phyloP scores from a whole-genome alignment of 345 rosid genomes.

The Syzygium aromaticum region DNA sequence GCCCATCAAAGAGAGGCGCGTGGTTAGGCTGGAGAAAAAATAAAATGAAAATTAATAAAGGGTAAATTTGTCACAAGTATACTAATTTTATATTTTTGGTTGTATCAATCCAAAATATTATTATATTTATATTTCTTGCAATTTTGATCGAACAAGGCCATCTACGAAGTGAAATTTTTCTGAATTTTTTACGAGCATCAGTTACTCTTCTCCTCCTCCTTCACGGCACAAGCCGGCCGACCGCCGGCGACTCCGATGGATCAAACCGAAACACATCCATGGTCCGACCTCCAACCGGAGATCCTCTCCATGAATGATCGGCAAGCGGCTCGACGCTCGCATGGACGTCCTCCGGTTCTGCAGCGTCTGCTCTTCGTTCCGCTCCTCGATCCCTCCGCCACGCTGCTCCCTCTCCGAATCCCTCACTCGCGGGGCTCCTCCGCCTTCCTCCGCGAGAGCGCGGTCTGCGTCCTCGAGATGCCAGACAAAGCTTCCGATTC shows the following conservation, averaged over 20 bases:
- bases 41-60: too few species aligned
- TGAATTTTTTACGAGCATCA: neutral
- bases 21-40: accelerated
- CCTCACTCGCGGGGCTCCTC: neutral
- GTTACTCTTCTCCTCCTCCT: neutral
- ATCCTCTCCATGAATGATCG: conserved; percentile 3
- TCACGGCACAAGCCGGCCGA: neutral
- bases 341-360: conserved; percentile 9
- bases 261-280: neutral
- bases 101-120: neutral
- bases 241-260: neutral
- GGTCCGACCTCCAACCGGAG: conserved; percentile 8
- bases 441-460: neutral
- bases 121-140: neutral
- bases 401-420: neutral
- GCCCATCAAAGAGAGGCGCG: neutral
- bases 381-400: neutral
- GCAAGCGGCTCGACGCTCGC: conserved; percentile 1
- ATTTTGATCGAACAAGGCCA: neutral
- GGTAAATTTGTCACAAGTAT: too few species aligned
- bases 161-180: neutral
- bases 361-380: conserved; percentile 19
- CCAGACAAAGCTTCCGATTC: neutral
- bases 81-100: too few species aligned
- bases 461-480: neutral